Evolutionary conservation across 768 basidiomycete genomes (phyloP), one percentile per base, ranked within the genome.

Genomic region (Tricholoma bakamatsutake): DNA sequence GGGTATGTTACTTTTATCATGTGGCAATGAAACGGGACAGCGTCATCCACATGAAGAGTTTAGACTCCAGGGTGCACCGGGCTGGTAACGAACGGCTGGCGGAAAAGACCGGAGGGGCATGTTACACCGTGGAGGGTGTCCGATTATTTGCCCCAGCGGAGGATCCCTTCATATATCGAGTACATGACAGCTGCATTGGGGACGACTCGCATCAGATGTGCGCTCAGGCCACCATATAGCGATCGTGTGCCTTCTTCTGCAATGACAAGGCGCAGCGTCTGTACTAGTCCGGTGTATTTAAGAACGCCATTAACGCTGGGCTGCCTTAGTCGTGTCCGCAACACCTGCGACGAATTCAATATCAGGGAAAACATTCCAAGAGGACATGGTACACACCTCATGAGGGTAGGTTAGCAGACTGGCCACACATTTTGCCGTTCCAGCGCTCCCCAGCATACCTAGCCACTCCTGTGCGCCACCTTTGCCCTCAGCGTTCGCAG

Each of bases 131-230:
- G 10, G 39, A 10, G 21, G 31, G 9, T 12, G 18, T 37, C 48
- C n/a, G n/a, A 6, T 28, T 50, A 54, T 13, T 33, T 48, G 9
- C 75, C 74, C 84, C 84, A 90, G 39, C 84, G 77, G 30, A 95
- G 73, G 30, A 86, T 76, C 24, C 87, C 84, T 69, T 98, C 95
- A 65, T 98, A 98, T 66, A 97, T 93, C 58, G 85, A 85, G 73
- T 88, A 99, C 96, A 98, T 98, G 60, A 95, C 91, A 0, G 88
- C 90, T 0, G 96, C 96, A 62, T 99, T 99, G 6, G 96, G 96
- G 3, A 99, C 91, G 55, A 98, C 94, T 50, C 97, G 87, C 82
- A 99, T 88, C 55, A 99, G 78, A 68, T 98, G 97, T 0, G 97
- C 94, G 53, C 87, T 88, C 54, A 99, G 80, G 9, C 97, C 97